phyloP scores from a whole-genome alignment of 768 basidiomycete genomes.

The Lactarius indigo region DNA sequence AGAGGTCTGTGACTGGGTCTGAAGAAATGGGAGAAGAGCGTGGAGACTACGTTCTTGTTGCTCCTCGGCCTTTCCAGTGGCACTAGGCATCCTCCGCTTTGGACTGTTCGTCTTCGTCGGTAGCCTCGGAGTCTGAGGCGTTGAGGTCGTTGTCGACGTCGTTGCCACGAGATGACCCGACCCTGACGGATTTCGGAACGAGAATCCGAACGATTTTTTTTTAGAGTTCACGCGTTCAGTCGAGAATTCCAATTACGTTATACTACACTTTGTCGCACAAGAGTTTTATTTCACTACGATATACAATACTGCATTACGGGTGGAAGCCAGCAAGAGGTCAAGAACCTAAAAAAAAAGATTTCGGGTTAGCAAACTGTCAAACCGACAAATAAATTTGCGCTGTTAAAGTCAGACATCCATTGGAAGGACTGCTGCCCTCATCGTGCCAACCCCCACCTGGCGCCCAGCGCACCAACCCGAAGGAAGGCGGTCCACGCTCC shows the following conservation, averaged over 20 bases:
- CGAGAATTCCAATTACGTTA: too few species aligned
- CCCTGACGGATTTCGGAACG: not conserved
- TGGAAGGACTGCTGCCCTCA: constrained; percentile 73
- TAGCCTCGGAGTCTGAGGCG: constrained; percentile 5
- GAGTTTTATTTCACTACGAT: too few species aligned
- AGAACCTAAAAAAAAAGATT: not conserved
- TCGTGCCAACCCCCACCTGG: constrained; percentile 67
- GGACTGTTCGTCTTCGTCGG: not conserved
- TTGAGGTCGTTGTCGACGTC: not conserved
- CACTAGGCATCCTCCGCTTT: constrained; percentile 13
- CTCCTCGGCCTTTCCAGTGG: constrained; percentile 13
- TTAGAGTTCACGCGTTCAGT: not conserved
- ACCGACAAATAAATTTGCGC: not conserved
- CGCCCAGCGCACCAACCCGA: constrained; percentile 61
- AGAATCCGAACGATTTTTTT: not conserved
- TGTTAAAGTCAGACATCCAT: constrained; percentile 75
- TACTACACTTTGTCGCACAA: too few species aligned
- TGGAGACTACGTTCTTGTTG: constrained; percentile 36
- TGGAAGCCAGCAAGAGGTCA: too few species aligned
- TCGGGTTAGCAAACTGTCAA: not conserved
- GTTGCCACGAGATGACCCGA: not conserved
- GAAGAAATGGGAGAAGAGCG: constrained; percentile 72
- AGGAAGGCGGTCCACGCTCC: constrained; percentile 59
- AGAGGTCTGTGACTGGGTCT: constrained; percentile 73
- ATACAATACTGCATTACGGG: too few species aligned